Conservation (phyloP, 768 basidiomycete species). For the Gymnopilus junonius region DNA sequence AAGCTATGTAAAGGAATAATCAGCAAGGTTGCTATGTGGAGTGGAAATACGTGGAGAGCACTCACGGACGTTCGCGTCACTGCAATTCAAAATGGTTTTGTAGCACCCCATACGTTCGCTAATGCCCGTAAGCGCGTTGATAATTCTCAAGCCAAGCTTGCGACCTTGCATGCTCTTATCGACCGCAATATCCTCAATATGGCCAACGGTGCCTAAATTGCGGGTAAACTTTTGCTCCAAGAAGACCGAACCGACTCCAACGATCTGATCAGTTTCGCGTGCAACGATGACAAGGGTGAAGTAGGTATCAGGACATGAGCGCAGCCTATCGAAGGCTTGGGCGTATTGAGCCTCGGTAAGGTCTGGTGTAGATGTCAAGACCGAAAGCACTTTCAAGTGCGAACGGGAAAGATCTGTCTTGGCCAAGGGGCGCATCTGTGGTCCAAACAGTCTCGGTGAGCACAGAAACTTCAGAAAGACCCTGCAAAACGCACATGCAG, state of each 20-base stretch:
- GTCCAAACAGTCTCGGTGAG: constrained; percentile 1
- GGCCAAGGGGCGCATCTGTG: constrained; percentile 88
- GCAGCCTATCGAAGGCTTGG: constrained; percentile 67
- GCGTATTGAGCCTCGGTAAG: constrained; percentile 70
- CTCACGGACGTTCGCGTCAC: constrained; percentile 88
- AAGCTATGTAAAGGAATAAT: constrained; percentile 55
- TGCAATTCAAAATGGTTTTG: constrained; percentile 98
- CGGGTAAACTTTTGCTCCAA: constrained; percentile 95
- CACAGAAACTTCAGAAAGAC: neutral
- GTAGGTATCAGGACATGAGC: constrained; percentile 65
- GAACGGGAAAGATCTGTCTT: constrained; percentile 81
- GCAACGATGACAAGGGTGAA: constrained; percentile 85
- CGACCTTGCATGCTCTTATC: constrained; percentile 87
- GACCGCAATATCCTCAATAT: constrained; percentile 98
- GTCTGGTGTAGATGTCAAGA: constrained; percentile 75
- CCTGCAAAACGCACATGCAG: constrained; percentile 58
- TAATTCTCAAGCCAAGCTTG: constrained; percentile 87
- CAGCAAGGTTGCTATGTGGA: constrained; percentile 3
- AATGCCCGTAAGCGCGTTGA: constrained; percentile 83
- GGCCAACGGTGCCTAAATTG: constrained; percentile 84
- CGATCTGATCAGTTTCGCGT: constrained; percentile 74
- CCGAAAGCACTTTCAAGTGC: constrained; percentile 82
- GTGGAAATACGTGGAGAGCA: constrained; percentile 21
- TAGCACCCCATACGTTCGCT: constrained; percentile 85
- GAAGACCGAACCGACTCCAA: constrained; percentile 83